These are phyloP conservation scores for Curvularia sp. DNA, from an alignment of 2,329 filamentous ascomycete species.

Conservation along the genomic window DNA sequence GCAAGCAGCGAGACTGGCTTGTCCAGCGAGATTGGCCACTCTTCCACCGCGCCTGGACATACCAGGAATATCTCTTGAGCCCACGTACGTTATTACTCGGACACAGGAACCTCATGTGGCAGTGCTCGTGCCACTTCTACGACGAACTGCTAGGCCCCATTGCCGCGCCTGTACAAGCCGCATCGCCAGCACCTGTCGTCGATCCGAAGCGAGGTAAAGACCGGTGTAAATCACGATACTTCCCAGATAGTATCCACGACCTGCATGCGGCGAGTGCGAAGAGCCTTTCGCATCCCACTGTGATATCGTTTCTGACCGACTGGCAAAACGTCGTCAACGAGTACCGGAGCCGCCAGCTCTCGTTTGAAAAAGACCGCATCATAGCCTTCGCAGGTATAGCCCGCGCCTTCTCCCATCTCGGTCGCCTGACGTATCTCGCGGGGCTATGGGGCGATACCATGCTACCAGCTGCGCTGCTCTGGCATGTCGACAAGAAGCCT, in stretches of 20 bases:
- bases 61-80: constrained; percentile 27
- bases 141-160: constrained; percentile 18
- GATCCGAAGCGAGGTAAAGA: neutral
- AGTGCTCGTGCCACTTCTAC: constrained; percentile 19
- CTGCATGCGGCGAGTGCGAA: neutral
- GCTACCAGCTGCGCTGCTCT: constrained; percentile 9
- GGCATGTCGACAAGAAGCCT: constrained; percentile 12
- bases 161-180: neutral
- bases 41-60: constrained; percentile 28
- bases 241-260: neutral
- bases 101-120: constrained; percentile 20
- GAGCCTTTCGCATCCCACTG: neutral
- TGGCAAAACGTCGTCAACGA: constrained; percentile 13
- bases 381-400: constrained; percentile 22
- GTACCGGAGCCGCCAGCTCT: constrained; percentile 11
- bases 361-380: constrained; percentile 12
- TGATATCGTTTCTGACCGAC: constrained; percentile 4
- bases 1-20: constrained; percentile 12
- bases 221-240: constrained; percentile 14
- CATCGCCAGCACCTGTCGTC: neutral
- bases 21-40: constrained; percentile 19
- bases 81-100: constrained; percentile 25
- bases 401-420: constrained; percentile 1
- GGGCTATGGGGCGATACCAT: constrained; percentile 13
- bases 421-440: constrained; percentile 17